Conservation (phyloP, 1,139 yeast genomes). For the Blastobotrys buckinghamii region DNA sequence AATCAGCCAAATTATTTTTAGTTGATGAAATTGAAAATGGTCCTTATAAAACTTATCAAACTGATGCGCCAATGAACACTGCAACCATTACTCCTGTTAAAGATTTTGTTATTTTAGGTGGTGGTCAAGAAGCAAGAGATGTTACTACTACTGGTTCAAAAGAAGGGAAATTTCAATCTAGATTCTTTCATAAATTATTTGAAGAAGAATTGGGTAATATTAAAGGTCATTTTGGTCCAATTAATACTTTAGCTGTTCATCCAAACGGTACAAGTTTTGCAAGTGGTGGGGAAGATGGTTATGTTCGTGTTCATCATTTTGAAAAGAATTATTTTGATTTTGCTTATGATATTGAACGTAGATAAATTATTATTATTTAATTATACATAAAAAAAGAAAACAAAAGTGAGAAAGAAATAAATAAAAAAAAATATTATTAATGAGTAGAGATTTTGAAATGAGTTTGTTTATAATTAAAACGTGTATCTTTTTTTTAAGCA, state of each 20-base stretch:
- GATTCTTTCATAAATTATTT: constrained; percentile 91
- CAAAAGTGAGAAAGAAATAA: too few relatives aligned
- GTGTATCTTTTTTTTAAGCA: too few relatives aligned
- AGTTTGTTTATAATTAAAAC: too few relatives aligned
- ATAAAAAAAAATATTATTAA: too few relatives aligned
- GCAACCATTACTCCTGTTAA: constrained; percentile 92
- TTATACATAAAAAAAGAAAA: too few relatives aligned
- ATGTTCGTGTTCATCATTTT: constrained; percentile 87
- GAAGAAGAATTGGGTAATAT: constrained; percentile 96
- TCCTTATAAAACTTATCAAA: constrained; percentile 61
- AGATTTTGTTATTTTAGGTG: constrained; percentile 90
- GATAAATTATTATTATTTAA: background rate
- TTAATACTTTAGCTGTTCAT: constrained; percentile 87
- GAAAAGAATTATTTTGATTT: constrained; percentile 91
- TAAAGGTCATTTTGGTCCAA: constrained; percentile 98
- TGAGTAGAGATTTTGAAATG: too few relatives aligned
- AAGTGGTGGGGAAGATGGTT: constrained; percentile 98
- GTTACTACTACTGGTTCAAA: constrained; percentile 93
- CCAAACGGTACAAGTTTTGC: constrained; percentile 93
- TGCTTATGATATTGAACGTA: constrained; percentile 67
- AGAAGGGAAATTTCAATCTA: constrained; percentile 96
- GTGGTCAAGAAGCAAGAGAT: constrained; percentile 99
- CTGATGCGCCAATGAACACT: constrained; percentile 93
- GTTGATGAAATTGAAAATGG: constrained; percentile 61
- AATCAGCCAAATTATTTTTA: constrained; percentile 74